phyloP scores from a whole-genome alignment of 768 basidiomycete genomes.

The Suillus decipiens region DNA sequence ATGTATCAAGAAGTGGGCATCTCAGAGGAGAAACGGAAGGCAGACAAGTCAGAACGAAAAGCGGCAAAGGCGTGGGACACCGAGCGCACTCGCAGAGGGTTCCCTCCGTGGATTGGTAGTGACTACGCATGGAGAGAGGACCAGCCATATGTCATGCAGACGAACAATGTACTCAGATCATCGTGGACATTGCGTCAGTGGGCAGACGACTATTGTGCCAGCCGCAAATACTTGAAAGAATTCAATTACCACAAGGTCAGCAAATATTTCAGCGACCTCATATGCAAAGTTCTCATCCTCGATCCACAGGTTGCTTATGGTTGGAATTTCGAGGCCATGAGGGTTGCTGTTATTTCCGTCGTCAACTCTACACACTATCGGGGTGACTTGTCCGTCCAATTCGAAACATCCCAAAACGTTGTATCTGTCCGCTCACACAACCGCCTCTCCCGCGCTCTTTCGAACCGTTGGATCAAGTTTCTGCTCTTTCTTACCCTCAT shows the following conservation, averaged over 20 bases:
- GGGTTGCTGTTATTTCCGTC: slow-evolving; percentile 37
- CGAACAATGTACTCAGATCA: slow-evolving; percentile 42
- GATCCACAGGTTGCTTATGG: slow-evolving; percentile 54
- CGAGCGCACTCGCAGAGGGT: slow-evolving; percentile 48
- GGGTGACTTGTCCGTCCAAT: slow-evolving; percentile 45
- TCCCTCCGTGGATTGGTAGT: slow-evolving; percentile 50
- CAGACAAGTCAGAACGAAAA: slow-evolving; percentile 45
- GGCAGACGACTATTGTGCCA: slow-evolving; percentile 82
- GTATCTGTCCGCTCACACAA: slow-evolving; percentile 72
- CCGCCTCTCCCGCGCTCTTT: slow-evolving; percentile 63
- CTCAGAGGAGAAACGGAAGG: slow-evolving; percentile 38
- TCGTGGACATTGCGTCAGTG: slow-evolving; percentile 70
- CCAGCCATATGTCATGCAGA: slow-evolving; percentile 28
- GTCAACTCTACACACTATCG: slow-evolving; percentile 42
- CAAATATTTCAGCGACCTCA: background rate
- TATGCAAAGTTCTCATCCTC: slow-evolving; percentile 18
- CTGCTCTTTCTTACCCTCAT: slow-evolving; percentile 68
- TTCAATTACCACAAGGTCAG: slow-evolving; percentile 71
- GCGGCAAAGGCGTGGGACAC: slow-evolving; percentile 44
- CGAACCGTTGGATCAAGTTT: slow-evolving; percentile 70
- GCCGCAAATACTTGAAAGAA: slow-evolving; percentile 72
- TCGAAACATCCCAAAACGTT: slow-evolving; percentile 46
- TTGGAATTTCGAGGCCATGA: slow-evolving; percentile 51
- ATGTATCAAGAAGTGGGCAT: slow-evolving; percentile 60
- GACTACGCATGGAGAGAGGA: slow-evolving; percentile 35